Evolutionary conservation across 2,329 filamentous ascomycete genomes (phyloP), one percentile per base, ranked within the genome.

Genomic region (Aspergillus terreus): DNA sequence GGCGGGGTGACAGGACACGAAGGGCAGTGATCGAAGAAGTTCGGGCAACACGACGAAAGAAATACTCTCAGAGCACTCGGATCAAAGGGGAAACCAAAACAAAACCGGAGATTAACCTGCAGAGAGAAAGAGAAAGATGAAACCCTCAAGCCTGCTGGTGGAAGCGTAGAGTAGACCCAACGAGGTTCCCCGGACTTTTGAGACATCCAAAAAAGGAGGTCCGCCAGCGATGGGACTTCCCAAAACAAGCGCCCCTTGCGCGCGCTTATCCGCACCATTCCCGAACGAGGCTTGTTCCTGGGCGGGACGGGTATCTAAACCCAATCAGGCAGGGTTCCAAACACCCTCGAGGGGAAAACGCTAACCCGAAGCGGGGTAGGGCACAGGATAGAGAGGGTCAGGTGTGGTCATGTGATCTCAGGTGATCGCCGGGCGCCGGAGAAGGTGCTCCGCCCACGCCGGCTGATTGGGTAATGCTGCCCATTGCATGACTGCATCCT

Each of bases 211-310:
- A 54, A 68, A 68, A 68, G 67, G 66, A 66, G 64, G 60, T 66
- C 53, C 55, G 25, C 46, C 44, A 51, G 30, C 25, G 17, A 23
- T 41, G 43, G 6, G 9, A 9, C 25, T 41, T 48, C 55, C 50
- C 54, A 50, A 64, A 65, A 65, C 65, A 70, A 66, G 66, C 68
- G 68, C 68, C 61, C 63, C 66, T 69, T 67, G 62, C 66, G 67
- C 68, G 68, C 68, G 68, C 59, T 60, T 70, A 63, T 55, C 57
- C 53, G 46, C 21, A 33, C 49, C 41, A 58, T 52, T 46, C 40
- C 47, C 30, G 53, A 53, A 49, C 40, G 36, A 27, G 50, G 21
- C 58, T 53, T 53, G 54, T 59, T 54, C 57, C 58, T 58, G 60
- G 52, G 40, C 54, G 38, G 44, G 47, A 21, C 40, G 48, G 23